A percentile compares a stretch with the other conserved stretches of the same genome.
Evolutionary conservation across 2,329 filamentous ascomycete species (phyloP).

Genomic region (Fusarium equiseti): DNA sequence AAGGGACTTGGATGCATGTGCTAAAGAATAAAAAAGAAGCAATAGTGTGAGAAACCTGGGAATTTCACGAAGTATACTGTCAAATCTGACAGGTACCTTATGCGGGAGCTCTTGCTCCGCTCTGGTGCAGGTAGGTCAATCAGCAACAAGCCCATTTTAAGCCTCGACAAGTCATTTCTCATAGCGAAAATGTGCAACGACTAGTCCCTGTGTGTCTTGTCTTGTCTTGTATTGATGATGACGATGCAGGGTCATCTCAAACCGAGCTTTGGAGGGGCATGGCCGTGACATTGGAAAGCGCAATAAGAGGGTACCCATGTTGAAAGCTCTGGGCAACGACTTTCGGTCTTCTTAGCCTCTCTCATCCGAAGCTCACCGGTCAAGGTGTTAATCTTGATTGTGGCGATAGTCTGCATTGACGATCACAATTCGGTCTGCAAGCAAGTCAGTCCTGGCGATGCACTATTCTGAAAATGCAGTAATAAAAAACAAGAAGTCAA

Average conservation of each 20-base stretch:
- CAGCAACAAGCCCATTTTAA: conserved; percentile 33
- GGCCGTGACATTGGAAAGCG: conserved; percentile 6
- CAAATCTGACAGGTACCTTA: conserved; percentile 42
- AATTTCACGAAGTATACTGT: conserved; percentile 2
- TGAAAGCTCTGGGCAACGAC: conserved; percentile 8
- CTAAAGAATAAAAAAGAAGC: conserved; percentile 10
- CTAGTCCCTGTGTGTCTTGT: conserved; percentile 42
- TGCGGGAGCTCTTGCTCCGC: conserved; percentile 39
- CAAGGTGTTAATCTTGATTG: conserved; percentile 24
- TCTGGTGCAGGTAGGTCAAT: conserved; percentile 37
- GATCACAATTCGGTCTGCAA: conserved; percentile 12
- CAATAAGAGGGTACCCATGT: conserved; percentile 3
- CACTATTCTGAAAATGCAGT: conserved; percentile 7
- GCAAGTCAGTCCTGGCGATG: conserved; percentile 4
- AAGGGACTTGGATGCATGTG: conserved; percentile 1
- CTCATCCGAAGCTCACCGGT: conserved; percentile 6
- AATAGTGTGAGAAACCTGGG: conserved; percentile 1
- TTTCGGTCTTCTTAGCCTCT: not conserved
- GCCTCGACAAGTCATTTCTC: conserved; percentile 39
- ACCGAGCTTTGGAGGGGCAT: conserved; percentile 17
- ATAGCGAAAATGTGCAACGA: conserved; percentile 24
- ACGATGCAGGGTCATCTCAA: conserved; percentile 22
- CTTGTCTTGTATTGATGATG: conserved; percentile 43
- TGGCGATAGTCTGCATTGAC: conserved; percentile 13
- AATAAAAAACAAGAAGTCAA: not conserved